phyloP scores from a whole-genome alignment of 306 rosid genomes.

The Prunus padus region DNA sequence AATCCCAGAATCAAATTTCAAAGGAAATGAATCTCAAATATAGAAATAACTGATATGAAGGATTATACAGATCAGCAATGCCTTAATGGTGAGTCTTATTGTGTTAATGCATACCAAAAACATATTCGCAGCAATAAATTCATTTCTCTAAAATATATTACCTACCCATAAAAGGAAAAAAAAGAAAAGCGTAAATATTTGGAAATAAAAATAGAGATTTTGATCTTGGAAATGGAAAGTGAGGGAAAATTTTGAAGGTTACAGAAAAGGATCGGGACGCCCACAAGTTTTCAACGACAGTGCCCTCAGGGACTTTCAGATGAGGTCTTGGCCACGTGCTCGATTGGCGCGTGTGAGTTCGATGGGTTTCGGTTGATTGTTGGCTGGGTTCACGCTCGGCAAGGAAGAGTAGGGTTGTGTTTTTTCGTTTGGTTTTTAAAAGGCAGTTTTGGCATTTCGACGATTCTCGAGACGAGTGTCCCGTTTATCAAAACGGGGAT shows the following conservation, averaged over 20 bases:
- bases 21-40: neutral
- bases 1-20: constrained; percentile 19
- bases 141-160: neutral
- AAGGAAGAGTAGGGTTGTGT: neutral
- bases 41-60: constrained; percentile 4
- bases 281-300: constrained; percentile 28
- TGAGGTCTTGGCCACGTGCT: neutral
- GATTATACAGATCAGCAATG: constrained; percentile 17
- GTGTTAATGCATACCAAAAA: constrained; percentile 8
- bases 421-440: neutral
- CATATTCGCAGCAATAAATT: constrained; percentile 12
- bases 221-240: constrained; percentile 24
- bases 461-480: constrained; percentile 20
- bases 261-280: constrained; percentile 41
- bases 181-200: neutral
- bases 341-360: neutral
- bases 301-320: neutral
- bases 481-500: constrained; percentile 14
- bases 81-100: neutral
- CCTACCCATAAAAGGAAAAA: neutral
- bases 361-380: neutral
- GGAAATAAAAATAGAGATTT: neutral
- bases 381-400: neutral
- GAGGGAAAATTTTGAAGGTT: constrained; percentile 39
- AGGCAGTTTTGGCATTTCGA: constrained; percentile 16